phyloP scores from a whole-genome alignment of 331 rosid species.

The Arachis monticola region DNA sequence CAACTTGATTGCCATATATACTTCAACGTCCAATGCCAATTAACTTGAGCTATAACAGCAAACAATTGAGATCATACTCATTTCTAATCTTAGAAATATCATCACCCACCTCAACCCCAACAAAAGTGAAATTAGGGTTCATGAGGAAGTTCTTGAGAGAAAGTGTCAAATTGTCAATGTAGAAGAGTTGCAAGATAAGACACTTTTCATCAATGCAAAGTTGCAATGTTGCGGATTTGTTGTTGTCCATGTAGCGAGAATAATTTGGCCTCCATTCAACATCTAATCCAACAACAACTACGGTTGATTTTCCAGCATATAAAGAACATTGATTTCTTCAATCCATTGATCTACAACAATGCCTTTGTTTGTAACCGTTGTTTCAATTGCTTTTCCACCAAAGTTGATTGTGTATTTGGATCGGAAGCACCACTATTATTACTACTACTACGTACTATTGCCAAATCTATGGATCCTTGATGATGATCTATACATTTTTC shows the following conservation, averaged over 20 bases:
- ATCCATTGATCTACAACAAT: constrained; percentile 24
- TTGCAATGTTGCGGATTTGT: constrained; percentile 1
- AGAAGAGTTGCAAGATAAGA: constrained; percentile 18
- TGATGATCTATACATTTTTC: no score
- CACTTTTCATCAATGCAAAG: constrained; percentile 34
- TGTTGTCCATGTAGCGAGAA: background rate
- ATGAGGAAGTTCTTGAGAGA: constrained; percentile 15
- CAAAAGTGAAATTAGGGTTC: constrained; percentile 16
- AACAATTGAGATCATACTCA: constrained; percentile 13
- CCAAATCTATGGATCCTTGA: background rate
- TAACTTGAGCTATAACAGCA: background rate
- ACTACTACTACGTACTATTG: background rate
- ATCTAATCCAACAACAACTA: constrained; percentile 37
- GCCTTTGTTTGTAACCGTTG: constrained; percentile 25
- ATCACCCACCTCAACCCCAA: constrained; percentile 7
- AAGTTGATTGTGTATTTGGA: background rate
- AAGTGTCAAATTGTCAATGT: background rate
- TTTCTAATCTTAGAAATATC: constrained; percentile 3
- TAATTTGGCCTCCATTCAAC: constrained; percentile 23
- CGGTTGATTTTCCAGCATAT: background rate
- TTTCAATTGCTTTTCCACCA: constrained; percentile 16
- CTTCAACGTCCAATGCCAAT: no score
- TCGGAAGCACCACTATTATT: background rate
- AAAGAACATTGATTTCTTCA: background rate
- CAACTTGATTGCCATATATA: no score